Conservation (phyloP, 192 early-diverging fungal species). For the Coemansia sp. region DNA sequence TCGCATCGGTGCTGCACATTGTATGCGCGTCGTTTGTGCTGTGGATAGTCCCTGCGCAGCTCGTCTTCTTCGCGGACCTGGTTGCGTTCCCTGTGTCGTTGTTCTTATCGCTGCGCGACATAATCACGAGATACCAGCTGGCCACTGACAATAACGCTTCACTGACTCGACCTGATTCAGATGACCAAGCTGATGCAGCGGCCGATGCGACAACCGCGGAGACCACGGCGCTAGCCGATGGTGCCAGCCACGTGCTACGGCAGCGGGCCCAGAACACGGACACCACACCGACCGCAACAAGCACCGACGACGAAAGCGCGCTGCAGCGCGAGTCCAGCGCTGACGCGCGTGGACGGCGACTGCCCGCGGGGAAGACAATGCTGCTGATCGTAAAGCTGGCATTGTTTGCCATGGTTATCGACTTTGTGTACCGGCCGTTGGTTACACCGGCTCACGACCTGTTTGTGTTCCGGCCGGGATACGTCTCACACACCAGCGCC, state of each 20-base stretch:
- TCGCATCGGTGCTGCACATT: constrained; percentile 31
- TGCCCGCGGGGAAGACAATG: constrained; percentile 8
- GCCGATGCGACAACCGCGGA: background rate
- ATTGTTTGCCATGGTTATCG: constrained; percentile 40
- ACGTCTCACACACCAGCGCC: constrained; percentile 41
- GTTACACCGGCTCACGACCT: constrained; percentile 24
- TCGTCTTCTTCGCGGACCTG: constrained; percentile 32
- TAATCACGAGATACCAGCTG: constrained; percentile 10
- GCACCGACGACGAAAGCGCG: background rate
- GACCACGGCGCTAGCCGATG: background rate
- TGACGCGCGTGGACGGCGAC: background rate
- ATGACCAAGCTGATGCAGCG: background rate
- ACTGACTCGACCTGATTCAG: too few relatives aligned
- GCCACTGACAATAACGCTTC: too few relatives aligned
- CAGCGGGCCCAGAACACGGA: background rate
- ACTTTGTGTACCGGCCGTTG: constrained; percentile 49
- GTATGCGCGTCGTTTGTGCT: constrained; percentile 31
- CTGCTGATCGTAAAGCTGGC: constrained; percentile 26
- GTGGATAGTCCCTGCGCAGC: constrained; percentile 37
- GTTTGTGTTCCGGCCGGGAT: constrained; percentile 35
- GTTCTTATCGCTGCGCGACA: constrained; percentile 28
- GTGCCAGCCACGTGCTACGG: background rate
- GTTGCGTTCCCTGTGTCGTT: constrained; percentile 43
- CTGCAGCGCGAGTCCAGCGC: background rate
- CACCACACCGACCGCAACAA: background rate